Evolutionary conservation across 2,329 filamentous ascomycete genomes (phyloP).

Genomic region (Samsoniella hepiali): DNA sequence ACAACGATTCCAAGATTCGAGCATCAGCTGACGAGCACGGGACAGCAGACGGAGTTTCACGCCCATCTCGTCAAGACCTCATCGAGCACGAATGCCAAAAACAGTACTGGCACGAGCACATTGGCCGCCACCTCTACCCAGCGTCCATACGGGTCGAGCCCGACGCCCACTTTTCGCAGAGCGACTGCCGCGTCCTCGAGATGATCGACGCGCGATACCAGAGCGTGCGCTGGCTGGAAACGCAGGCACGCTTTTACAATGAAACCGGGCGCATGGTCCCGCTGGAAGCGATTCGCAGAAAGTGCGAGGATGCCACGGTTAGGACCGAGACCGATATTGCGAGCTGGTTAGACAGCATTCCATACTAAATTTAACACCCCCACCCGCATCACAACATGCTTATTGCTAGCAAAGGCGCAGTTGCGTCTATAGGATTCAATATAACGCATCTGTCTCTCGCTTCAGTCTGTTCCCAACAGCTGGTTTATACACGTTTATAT

Average conservation of each 20-base stretch:
- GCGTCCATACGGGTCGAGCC: conserved; percentile 22
- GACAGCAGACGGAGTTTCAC: background rate
- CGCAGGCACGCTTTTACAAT: conserved; percentile 44
- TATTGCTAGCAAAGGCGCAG: background rate
- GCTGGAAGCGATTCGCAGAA: conserved; percentile 35
- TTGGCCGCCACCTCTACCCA: conserved; percentile 33
- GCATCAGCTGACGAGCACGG: background rate
- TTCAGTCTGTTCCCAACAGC: background rate
- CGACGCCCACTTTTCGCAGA: conserved; percentile 27
- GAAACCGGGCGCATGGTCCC: conserved; percentile 41
- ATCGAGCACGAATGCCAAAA: conserved; percentile 24
- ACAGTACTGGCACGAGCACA: conserved; percentile 32
- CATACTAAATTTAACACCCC: background rate
- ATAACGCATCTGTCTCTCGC: background rate
- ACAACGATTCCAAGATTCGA: too few relatives aligned
- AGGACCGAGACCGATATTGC: background rate
- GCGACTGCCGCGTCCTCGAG: conserved; percentile 36
- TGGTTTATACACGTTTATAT: conserved; percentile 3
- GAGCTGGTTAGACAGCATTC: background rate
- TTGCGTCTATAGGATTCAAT: background rate
- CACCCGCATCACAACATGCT: background rate
- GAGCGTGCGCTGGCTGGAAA: conserved; percentile 37
- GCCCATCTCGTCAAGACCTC: background rate
- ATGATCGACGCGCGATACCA: conserved; percentile 33
- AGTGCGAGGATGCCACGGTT: conserved; percentile 24